These are phyloP conservation scores for Beauveria medogensis DNA, from an alignment of 2,329 filamentous ascomycete genomes.

Conservation along the genomic window DNA sequence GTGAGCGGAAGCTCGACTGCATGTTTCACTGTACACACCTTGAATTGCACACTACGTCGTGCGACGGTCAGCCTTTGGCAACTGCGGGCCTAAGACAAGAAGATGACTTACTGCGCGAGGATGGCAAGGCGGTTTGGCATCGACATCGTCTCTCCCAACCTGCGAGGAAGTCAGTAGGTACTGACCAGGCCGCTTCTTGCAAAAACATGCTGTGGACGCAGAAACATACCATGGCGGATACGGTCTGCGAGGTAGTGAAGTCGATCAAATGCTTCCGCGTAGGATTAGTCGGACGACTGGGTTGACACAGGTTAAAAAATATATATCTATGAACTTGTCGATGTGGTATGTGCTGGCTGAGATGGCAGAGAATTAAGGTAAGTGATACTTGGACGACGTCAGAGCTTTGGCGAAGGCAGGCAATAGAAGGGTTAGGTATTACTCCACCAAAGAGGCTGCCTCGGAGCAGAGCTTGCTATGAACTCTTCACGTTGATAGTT, in stretches of 20 bases:
- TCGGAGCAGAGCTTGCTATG: background rate
- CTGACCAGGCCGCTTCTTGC: background rate
- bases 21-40: constrained; percentile 41
- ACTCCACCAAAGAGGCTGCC: background rate
- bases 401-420: background rate
- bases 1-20: background rate
- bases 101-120: constrained; percentile 60
- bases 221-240: background rate
- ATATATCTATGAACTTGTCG: too few relatives aligned
- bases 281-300: too few relatives aligned
- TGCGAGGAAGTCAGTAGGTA: constrained; percentile 7
- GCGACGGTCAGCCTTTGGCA: constrained; percentile 8
- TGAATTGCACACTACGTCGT: constrained; percentile 77
- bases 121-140: constrained; percentile 73
- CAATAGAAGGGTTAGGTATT: background rate
- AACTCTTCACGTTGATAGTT: too few relatives aligned
- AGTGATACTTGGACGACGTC: background rate
- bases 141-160: constrained; percentile 58
- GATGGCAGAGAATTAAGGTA: background rate
- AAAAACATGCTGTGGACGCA: background rate
- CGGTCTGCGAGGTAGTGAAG: background rate
- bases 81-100: background rate
- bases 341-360: background rate
- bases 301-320: too few relatives aligned
- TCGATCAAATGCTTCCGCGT: too few relatives aligned